Base-by-base conservation (phyloP, 192 early-diverging fungal species). In the Tieghemiomyces parasiticus region DNA sequence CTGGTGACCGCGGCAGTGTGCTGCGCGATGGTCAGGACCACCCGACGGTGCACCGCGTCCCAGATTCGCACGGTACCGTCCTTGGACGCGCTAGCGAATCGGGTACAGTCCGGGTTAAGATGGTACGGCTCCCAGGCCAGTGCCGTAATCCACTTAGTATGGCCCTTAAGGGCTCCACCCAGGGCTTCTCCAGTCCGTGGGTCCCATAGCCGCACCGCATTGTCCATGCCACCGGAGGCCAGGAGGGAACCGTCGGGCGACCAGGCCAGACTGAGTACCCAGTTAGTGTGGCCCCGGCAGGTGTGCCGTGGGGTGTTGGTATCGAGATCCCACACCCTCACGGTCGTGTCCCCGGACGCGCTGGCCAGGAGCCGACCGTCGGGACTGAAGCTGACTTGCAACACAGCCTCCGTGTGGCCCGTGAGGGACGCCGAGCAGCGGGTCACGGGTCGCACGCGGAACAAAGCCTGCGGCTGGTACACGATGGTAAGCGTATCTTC, bases 151-250 rank as follows among this genome's bases (percentile, higher is more conserved):
- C 83, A 85, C 63, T 94, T 86, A 46, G 75, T 76, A 65, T 98
- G 95, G 1, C 89, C 91, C 48, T 81, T 80, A 42, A 96, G 77
- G 6, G 78, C 74, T 9, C 78, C 84, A 20, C 92, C 90, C 10
- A 90, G 50, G 0, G 79, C 71, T 60, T 86, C 86, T 56, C 95
- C 95, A 4, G 86, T 85, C 58, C 74, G 78, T 22, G 93, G 85
- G 59, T 95, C 83, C 95, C 95, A 98, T 35, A 98, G 62, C 35
- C 86, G 72, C 61, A 90, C 88, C 6, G 83, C 85, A 35, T 81
- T 86, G 71, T 98, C 95, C 93, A 96, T 98, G 47, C 91, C 78
- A 24, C 93, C 93, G 3, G 91, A 93, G 3, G 90, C 91, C 67
- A 98, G 71, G 2, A 75, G 71, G 60, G 75, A 72, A 2, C 86